Percentiles rank a stretch among this genome's conserved stretches.
Conservation (phyloP, 805 yeast genomes). For the Candida arabinofermentans region DNA sequence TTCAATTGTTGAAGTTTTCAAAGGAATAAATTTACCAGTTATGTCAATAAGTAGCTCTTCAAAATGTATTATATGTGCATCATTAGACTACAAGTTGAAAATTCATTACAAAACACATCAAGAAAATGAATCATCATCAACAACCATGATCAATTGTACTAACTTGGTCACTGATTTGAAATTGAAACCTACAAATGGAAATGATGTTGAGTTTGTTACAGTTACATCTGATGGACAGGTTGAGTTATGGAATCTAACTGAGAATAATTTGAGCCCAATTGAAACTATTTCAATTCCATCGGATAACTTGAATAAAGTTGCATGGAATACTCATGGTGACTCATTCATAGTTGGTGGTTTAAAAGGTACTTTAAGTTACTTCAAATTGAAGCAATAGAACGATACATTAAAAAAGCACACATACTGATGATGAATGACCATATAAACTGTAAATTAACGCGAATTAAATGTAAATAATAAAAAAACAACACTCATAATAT, state of each 20-base stretch:
- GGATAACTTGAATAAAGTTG: slow-evolving; percentile 11
- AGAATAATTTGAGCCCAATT: slow-evolving; percentile 20
- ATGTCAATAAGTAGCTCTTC: slow-evolving; percentile 14
- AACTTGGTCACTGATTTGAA: slow-evolving; percentile 10
- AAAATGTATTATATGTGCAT: slow-evolving; percentile 5
- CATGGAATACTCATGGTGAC: slow-evolving; percentile 11
- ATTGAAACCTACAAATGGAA: slow-evolving; percentile 4
- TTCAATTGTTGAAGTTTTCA: neutral
- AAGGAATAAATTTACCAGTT: slow-evolving; percentile 15
- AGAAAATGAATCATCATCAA: neutral
- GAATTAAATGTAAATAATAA: neutral
- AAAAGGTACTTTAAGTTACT: slow-evolving; percentile 18
- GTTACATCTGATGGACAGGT: slow-evolving; percentile 13
- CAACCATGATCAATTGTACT: slow-evolving; percentile 3
- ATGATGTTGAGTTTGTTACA: slow-evolving; percentile 8
- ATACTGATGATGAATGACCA: neutral
- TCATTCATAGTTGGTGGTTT: slow-evolving; percentile 21
- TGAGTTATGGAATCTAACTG: slow-evolving; percentile 35
- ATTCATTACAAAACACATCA: neutral
- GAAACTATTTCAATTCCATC: slow-evolving; percentile 26
- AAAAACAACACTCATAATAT: neutral
- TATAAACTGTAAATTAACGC: neutral
- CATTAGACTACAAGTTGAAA: slow-evolving; percentile 11
- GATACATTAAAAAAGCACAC: neutral
- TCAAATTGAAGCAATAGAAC: neutral